phyloP scores from a whole-genome alignment of 139 green algal genomes.

The Tetraselmis striata region DNA sequence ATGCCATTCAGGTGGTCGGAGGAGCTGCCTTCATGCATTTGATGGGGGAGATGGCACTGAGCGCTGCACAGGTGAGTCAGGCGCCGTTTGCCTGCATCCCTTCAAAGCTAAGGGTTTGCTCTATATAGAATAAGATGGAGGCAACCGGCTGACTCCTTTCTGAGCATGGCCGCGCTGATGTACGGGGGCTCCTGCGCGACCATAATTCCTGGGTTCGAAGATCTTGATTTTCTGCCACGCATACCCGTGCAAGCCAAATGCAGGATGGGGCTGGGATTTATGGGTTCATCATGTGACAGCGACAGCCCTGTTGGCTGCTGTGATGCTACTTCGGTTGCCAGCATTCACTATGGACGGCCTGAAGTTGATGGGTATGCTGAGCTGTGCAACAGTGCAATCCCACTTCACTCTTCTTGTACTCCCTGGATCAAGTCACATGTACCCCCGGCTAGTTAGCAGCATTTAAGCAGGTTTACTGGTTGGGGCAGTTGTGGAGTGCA shows the following conservation, averaged over 20 bases:
- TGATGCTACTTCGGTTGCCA: background rate
- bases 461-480: too few relatives aligned
- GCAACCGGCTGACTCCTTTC: too few relatives aligned
- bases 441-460: too few relatives aligned
- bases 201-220: too few relatives aligned
- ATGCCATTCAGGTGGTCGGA: background rate
- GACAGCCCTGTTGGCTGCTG: background rate
- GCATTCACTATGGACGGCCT: background rate
- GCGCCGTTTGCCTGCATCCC: background rate
- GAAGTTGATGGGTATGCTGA: background rate
- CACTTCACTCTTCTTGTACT: too few relatives aligned
- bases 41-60: background rate
- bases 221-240: too few relatives aligned
- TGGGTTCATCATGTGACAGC: background rate
- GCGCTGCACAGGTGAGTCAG: background rate
- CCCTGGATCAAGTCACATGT: too few relatives aligned
- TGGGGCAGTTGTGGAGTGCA: background rate
- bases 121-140: too few relatives aligned
- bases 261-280: background rate
- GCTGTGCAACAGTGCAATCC: background rate
- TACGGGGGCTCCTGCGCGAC: too few relatives aligned
- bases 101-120: background rate
- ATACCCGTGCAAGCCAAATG: background rate
- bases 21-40: background rate
- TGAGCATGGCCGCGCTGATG: too few relatives aligned